Conservation (phyloP, 176 grass and related monocot genomes). For the Bothriochloa decipiens region DNA sequence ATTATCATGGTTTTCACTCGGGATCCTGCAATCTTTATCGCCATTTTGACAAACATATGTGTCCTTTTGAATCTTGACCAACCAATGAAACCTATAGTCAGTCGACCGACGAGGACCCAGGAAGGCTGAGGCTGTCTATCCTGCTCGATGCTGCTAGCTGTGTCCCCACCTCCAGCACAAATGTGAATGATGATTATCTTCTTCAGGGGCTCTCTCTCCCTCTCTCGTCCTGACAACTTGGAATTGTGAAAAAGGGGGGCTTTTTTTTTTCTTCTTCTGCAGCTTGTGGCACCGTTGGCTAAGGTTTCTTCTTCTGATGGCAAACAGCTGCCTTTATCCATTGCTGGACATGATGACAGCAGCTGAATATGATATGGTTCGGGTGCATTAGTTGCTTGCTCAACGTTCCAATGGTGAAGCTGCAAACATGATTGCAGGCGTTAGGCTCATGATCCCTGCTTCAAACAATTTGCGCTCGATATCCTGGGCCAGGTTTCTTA, state of each 20-base stretch:
- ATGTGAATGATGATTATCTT: conserved; percentile 17
- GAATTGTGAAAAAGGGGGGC: neutral
- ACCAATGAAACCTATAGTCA: neutral
- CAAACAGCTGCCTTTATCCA: neutral
- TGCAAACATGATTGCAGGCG: neutral
- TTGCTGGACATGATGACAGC: conserved; percentile 19
- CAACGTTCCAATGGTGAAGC: conserved; percentile 10
- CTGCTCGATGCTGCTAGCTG: neutral
- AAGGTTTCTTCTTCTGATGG: conserved; percentile 13
- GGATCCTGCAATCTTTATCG: neutral
- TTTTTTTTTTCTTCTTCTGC: neutral
- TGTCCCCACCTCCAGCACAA: conserved; percentile 6
- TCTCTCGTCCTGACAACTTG: neutral
- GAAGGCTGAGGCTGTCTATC: conserved; percentile 15
- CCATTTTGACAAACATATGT: conserved; percentile 5
- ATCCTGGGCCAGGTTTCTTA: neutral
- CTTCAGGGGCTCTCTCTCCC: neutral
- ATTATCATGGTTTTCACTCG: neutral
- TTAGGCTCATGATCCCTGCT: conserved; percentile 27
- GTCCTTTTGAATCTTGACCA: neutral
- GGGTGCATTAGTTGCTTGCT: neutral
- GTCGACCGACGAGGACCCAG: neutral
- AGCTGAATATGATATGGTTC: conserved; percentile 9
- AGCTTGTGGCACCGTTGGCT: neutral
- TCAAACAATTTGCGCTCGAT: neutral